These are phyloP conservation scores for Zygosaccharomyces pseudobailii DNA, from an alignment of 1,139 yeast genomes.

Conservation along the genomic window DNA sequence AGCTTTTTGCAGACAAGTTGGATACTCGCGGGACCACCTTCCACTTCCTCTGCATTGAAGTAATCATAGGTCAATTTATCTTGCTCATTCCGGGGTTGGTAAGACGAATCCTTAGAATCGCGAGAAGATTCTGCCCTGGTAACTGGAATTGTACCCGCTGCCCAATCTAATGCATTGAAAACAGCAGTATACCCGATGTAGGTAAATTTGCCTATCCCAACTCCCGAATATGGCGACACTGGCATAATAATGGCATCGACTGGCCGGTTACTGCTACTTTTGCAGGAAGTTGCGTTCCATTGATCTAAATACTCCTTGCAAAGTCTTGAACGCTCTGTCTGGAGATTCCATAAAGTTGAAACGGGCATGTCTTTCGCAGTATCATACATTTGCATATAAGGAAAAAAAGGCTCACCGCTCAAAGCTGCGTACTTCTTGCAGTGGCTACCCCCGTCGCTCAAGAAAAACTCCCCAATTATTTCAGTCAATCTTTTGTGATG, in stretches of 20 bases:
- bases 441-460: slow-evolving; percentile 55
- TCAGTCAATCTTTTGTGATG: slow-evolving; percentile 33
- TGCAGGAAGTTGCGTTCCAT: slow-evolving; percentile 36
- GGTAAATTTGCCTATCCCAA: slow-evolving; percentile 54
- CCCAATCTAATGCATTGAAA: slow-evolving; percentile 58
- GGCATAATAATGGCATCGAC: slow-evolving; percentile 67
- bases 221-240: slow-evolving; percentile 64
- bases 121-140: slow-evolving; percentile 49
- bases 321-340: slow-evolving; percentile 43
- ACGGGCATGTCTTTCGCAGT: slow-evolving; percentile 43
- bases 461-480: slow-evolving; percentile 35
- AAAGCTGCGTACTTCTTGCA: slow-evolving; percentile 45
- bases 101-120: slow-evolving; percentile 8
- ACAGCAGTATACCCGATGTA: slow-evolving; percentile 75
- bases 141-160: slow-evolving; percentile 55
- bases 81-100: slow-evolving; percentile 19
- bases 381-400: slow-evolving; percentile 49
- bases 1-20: slow-evolving; percentile 43
- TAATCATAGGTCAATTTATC: slow-evolving; percentile 24
- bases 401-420: slow-evolving; percentile 59
- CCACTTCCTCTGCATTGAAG: slow-evolving; percentile 35
- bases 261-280: slow-evolving; percentile 41
- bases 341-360: slow-evolving; percentile 10
- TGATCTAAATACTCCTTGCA: slow-evolving; percentile 49
- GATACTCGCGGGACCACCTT: slow-evolving; percentile 45